Conservation (phyloP, 129 eudicot species). For the Escallonia rubra region DNA sequence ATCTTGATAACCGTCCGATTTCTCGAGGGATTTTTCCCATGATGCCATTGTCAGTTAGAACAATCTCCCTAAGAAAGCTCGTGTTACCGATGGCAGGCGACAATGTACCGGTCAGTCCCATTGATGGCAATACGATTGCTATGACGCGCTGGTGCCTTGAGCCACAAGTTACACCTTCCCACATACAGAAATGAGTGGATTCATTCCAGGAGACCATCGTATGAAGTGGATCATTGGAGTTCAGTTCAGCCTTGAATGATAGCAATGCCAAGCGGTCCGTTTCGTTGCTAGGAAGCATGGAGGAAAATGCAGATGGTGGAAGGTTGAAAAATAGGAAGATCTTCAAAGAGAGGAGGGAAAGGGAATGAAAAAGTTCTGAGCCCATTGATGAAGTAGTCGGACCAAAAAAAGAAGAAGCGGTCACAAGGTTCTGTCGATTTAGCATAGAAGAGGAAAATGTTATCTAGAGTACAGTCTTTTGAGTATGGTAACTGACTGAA, state of each 20-base stretch:
- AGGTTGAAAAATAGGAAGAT: not conserved
- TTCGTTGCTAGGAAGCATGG: not conserved
- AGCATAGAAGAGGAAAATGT: no score
- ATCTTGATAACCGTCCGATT: constrained; percentile 17
- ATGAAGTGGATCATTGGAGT: not conserved
- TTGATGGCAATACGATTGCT: not conserved
- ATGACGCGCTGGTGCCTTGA: not conserved
- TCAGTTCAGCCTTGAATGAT: constrained; percentile 2
- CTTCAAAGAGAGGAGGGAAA: not conserved
- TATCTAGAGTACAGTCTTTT: no score
- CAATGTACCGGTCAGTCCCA: constrained; percentile 6
- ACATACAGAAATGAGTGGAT: constrained; percentile 9
- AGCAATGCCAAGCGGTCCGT: constrained; percentile 2
- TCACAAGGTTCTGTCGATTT: no score
- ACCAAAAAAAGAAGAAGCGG: no score
- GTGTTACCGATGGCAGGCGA: constrained; percentile 16
- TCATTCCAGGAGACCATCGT: constrained; percentile 6
- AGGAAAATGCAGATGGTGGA: not conserved
- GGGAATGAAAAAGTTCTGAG: not conserved
- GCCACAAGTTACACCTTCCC: constrained; percentile 11
- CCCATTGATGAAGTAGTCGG: no score
- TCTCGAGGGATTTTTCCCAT: constrained; percentile 23
- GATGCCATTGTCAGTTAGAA: constrained; percentile 5
- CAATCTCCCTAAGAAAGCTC: not conserved
- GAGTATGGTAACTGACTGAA: no score